phyloP scores from a whole-genome alignment of 257 asterid species.

The Nicotiana sylvestris region DNA sequence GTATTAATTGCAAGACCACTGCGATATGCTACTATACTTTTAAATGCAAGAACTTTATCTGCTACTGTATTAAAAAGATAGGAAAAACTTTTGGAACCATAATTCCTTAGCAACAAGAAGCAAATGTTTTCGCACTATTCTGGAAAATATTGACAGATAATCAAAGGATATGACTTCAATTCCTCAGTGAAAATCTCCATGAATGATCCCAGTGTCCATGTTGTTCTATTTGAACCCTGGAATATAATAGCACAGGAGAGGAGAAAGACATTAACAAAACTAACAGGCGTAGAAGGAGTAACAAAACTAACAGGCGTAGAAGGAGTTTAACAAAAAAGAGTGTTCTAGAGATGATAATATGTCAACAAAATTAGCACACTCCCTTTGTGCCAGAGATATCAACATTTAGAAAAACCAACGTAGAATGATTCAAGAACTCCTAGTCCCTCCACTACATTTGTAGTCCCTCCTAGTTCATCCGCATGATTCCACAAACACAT shows the following conservation, averaged over 20 bases:
- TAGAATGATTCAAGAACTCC: neutral
- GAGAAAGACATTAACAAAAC: neutral
- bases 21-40: conserved; percentile 94
- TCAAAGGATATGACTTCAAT: conserved; percentile 85
- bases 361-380: neutral
- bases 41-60: conserved; percentile 55
- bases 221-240: conserved; percentile 47
- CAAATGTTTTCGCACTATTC: neutral
- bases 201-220: conserved; percentile 73
- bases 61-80: conserved; percentile 48
- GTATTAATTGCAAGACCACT: conserved; percentile 82
- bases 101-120: conserved; percentile 10
- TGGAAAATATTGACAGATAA: neutral
- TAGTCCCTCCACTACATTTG: neutral
- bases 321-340: neutral
- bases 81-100: conserved; percentile 38
- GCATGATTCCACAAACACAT: neutral
- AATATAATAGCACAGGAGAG: conserved; percentile 26
- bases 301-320: neutral
- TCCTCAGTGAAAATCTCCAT: conserved; percentile 40
- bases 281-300: neutral
- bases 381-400: neutral
- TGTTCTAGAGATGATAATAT: neutral
- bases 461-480: too few species aligned
- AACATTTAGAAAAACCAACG: neutral